phyloP scores from a whole-genome alignment of 1,139 yeast genomes.

The Suhomyces panamericanus region DNA sequence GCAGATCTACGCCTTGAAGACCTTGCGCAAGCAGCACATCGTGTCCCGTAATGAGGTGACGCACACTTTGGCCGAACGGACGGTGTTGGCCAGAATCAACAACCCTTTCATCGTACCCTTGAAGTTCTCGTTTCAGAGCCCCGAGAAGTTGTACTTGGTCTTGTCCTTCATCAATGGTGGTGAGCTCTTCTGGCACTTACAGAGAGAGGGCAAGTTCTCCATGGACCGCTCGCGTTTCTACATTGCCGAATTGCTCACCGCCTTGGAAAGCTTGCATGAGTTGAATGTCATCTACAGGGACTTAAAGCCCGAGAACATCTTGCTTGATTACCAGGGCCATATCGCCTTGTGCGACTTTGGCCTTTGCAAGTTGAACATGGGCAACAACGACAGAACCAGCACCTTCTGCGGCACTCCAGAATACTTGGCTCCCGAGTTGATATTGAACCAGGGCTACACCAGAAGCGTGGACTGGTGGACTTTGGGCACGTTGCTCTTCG shows the following conservation, averaged over 20 bases:
- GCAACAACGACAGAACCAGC: conserved; percentile 80
- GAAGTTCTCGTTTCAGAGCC: conserved; percentile 94
- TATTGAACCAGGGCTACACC: conserved; percentile 90
- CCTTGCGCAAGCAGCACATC: conserved; percentile 89
- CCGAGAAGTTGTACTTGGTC: conserved; percentile 87
- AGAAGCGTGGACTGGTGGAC: conserved; percentile 99
- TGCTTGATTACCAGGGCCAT: conserved; percentile 94
- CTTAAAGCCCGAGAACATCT: conserved; percentile 91
- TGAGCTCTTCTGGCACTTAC: conserved; percentile 91
- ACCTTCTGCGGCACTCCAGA: conserved; percentile 98
- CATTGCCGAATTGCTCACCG: conserved; percentile 89
- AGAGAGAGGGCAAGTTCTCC: conserved; percentile 85
- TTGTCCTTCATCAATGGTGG: conserved; percentile 96
- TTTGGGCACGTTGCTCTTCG: conserved; percentile 85
- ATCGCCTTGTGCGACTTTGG: conserved; percentile 98
- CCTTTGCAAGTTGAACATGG: conserved; percentile 91
- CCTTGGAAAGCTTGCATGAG: conserved; percentile 87
- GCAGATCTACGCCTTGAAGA: conserved; percentile 90
- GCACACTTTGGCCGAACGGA: conserved; percentile 93
- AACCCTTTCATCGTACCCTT: conserved; percentile 98
- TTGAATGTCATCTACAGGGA: conserved; percentile 93
- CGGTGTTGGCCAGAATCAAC: conserved; percentile 87
- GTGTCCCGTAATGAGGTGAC: conserved; percentile 93
- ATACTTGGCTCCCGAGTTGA: conserved; percentile 90
- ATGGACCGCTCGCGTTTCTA: conserved; percentile 89